Evolutionary conservation across 768 basidiomycete species (phyloP), one percentile per base, ranked within the genome.

Genomic region (Boletus sensibilis): DNA sequence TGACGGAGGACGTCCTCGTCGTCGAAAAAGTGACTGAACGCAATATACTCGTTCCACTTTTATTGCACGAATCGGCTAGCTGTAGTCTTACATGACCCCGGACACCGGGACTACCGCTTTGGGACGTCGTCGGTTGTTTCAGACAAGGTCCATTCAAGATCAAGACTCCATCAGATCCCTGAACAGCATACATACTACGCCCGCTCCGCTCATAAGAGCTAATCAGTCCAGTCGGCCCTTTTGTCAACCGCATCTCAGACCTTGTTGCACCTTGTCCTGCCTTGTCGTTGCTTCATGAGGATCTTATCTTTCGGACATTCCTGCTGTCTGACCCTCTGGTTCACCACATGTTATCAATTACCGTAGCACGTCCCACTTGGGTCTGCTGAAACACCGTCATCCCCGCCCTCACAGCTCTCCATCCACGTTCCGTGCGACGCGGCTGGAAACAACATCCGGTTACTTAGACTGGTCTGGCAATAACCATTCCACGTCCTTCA

Each of bases 31-130:
- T n/a, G n/a, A n/a, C n/a, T 10, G 14, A 34, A 31, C 2, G n/a
- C 25, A 46, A 51, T 55, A 18, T 57, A 9, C 65, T 63, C 68
- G 62, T 69, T 50, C 70, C 69, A 72, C 67, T 65, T 70, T 67
- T 62, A 65, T 34, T 50, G 53, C 42, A 42, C 62, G 51, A 58
- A 39, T 67, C 69, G 64, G 69, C 60, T 66, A 62, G 39, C 41
- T 35, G n/a, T 55, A n/a, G 47, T 13, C 1, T 1, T 18, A 0
- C 13, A 11, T 12, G 71, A 69, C 69, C 69, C 61, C 69, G 37
- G 58, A 61, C 59, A 72, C 69, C 46, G n/a, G 1, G 6, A 4
- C 8, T 58, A 4, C 66, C 50, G 1, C 41, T 50, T 63, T 37
- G 1, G 58, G 49, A 1, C 6, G 14, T 21, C 8, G 27, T 29